Evolutionary conservation across 257 asterid species (phyloP).

Genomic region (Coffea eugenioides): DNA sequence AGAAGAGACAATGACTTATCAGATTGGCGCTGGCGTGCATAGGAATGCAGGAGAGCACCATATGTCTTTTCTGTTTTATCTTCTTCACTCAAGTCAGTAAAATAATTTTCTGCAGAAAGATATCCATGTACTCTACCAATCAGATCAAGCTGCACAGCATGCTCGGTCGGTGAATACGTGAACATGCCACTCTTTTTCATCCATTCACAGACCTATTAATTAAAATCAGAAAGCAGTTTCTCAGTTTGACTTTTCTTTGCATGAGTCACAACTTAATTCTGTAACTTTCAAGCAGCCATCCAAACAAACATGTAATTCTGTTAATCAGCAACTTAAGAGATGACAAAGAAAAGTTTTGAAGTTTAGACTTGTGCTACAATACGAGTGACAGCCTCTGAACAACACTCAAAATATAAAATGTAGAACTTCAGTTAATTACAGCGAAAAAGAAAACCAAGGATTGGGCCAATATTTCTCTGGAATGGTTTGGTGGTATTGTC

Average conservation of each 20-base stretch:
- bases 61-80: slow-evolving; percentile 60
- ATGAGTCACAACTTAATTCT: too few species aligned
- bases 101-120: slow-evolving; percentile 63
- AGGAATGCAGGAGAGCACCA: slow-evolving; percentile 90
- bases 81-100: slow-evolving; percentile 52
- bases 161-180: slow-evolving; percentile 59
- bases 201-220: slow-evolving; percentile 70
- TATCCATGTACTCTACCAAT: slow-evolving; percentile 73
- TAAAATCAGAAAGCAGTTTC: not conserved
- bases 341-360: too few species aligned
- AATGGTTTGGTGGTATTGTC: too few species aligned
- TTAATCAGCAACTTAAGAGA: too few species aligned
- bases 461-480: too few species aligned
- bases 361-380: too few species aligned
- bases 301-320: too few species aligned
- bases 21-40: slow-evolving; percentile 52
- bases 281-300: too few species aligned
- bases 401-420: too few species aligned
- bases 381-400: too few species aligned
- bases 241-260: not conserved
- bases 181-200: slow-evolving; percentile 38
- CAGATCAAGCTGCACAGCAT: slow-evolving; percentile 79
- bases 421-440: too few species aligned
- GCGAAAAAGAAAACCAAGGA: too few species aligned
- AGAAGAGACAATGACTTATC: slow-evolving; percentile 54